Evolutionary conservation across 495 filamentous ascomycete species (phyloP).

Genomic region (Penicillium macrosclerotiorum): DNA sequence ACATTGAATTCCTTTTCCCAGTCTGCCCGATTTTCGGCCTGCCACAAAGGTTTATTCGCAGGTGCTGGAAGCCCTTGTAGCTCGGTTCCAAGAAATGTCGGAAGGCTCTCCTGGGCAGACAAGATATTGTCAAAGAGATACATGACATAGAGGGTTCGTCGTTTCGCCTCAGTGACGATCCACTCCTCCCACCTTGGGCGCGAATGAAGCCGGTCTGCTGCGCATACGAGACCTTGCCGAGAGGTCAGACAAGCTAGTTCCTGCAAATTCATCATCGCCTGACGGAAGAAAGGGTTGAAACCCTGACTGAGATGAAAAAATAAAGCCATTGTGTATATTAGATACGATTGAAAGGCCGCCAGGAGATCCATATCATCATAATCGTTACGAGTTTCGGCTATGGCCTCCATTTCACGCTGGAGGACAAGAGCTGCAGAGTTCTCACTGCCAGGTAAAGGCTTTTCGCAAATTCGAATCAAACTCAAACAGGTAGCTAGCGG

Average conservation of each 20-base stretch:
- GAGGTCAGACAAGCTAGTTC: conserved; percentile 38
- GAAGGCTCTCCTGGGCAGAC: conserved; percentile 38
- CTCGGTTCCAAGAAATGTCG: conserved; percentile 45
- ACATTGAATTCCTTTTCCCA: conserved; percentile 45
- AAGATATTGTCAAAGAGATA: conserved; percentile 49
- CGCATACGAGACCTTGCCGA: conserved; percentile 39
- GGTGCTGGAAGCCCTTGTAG: conserved; percentile 39
- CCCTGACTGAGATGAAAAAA: conserved; percentile 36
- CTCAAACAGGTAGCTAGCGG: conserved; percentile 46
- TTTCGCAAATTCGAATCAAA: conserved; percentile 40
- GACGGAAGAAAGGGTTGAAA: conserved; percentile 26
- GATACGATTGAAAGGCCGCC: conserved; percentile 48
- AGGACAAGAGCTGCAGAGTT: conserved; percentile 26
- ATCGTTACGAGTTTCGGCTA: conserved; percentile 26
- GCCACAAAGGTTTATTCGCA: conserved; percentile 36
- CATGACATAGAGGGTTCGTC: conserved; percentile 47
- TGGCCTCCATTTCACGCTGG: conserved; percentile 38
- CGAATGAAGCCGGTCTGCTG: conserved; percentile 32
- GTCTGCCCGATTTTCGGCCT: conserved; percentile 23
- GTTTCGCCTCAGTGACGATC: conserved; percentile 45
- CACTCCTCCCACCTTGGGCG: conserved; percentile 49
- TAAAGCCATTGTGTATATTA: conserved; percentile 43
- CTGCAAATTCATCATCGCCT: conserved; percentile 46
- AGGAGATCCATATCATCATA: conserved; percentile 39
- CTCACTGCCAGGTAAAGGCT: conserved; percentile 39